Evolutionary conservation across 2,329 filamentous ascomycete genomes (phyloP), one percentile per base, ranked within the genome.

Genomic region (Fusarium kyushuense): DNA sequence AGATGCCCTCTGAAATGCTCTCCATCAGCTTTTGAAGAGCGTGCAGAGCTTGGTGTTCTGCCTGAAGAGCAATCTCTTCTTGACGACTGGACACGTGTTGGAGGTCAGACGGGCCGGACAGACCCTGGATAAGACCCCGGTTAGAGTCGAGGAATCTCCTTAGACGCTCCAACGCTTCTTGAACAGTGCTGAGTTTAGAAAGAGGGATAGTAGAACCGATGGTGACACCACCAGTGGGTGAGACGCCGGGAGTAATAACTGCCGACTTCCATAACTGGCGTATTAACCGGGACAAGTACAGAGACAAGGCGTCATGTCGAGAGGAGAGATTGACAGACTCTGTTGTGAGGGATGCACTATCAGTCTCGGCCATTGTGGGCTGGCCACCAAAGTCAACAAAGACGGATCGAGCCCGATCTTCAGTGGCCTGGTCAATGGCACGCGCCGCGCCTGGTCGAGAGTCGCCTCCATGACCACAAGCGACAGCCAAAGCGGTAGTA

Each of bases 371-470:
- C 66, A 97, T 84, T 7, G 90, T 91, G 1, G 96, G 92, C 74
- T 94, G 92, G 30, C 96, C 96, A 51, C 96, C 96, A 77, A 92
- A 94, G 71, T 97, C 94, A 58, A 98, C 94, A 77, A 97, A 98
- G 2, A 92, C 91, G 66, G 92, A 90, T 60, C 93, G 89, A 6
- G 95, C 96, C 63, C 90, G 88, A 71, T 97, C 94, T 46, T 97
- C 85, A 2, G 97, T 93, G 35, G 93, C 88, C 14, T 94, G 92
- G 74, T 98, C 96, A 33, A 90, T 91, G 25, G 92, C 90, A 42
- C 94, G 88, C 42, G 89, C 87, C 58, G 93, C 92, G 1, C 91
- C 91, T 21, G 92, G 87, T 25, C 84, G 80, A 4, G 85, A 78
- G 74, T 97, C 95, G 27, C 91, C 90, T 12, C 94, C 95, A 76